These are phyloP conservation scores for Rosa multiflora DNA, from an alignment of 306 rosid species.

Conservation along the genomic window DNA sequence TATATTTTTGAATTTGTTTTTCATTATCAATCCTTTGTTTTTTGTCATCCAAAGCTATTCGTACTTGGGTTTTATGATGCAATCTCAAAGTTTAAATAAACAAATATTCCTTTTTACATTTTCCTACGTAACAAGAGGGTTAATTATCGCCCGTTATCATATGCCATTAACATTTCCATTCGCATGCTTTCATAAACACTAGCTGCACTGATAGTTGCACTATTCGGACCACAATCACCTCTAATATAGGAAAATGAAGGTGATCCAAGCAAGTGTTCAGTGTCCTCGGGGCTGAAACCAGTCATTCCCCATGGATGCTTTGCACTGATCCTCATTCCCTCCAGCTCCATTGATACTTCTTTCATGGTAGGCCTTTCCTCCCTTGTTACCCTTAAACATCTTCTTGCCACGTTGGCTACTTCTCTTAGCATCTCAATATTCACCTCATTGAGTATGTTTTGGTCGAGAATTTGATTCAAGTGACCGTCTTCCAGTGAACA, in stretches of 20 bases:
- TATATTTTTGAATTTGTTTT: background rate
- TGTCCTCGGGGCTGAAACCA: background rate
- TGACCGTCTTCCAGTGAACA: background rate
- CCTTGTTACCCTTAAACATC: conserved; percentile 21
- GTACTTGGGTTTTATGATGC: background rate
- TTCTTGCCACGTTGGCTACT: conserved; percentile 12
- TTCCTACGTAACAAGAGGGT: background rate
- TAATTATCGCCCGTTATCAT: conserved; percentile 5
- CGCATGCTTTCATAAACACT: conserved; percentile 16
- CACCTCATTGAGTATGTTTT: conserved; percentile 4
- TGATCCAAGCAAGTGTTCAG: conserved; percentile 3
- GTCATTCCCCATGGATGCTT: conserved; percentile 4
- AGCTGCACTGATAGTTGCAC: background rate
- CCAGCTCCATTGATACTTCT: conserved; percentile 24
- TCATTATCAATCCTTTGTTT: background rate
- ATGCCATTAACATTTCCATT: conserved; percentile 14
- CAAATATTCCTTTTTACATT: background rate
- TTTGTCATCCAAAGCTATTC: no score
- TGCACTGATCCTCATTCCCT: conserved; percentile 5
- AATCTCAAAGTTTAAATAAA: background rate
- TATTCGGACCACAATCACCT: background rate
- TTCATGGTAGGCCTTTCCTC: conserved; percentile 19
- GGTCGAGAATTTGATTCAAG: conserved; percentile 5
- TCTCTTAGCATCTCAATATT: background rate
- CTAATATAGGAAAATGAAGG: background rate